Evolutionary conservation across 805 yeast genomes (phyloP).

Genomic region (Metschnikowia chrysomelidarum): DNA sequence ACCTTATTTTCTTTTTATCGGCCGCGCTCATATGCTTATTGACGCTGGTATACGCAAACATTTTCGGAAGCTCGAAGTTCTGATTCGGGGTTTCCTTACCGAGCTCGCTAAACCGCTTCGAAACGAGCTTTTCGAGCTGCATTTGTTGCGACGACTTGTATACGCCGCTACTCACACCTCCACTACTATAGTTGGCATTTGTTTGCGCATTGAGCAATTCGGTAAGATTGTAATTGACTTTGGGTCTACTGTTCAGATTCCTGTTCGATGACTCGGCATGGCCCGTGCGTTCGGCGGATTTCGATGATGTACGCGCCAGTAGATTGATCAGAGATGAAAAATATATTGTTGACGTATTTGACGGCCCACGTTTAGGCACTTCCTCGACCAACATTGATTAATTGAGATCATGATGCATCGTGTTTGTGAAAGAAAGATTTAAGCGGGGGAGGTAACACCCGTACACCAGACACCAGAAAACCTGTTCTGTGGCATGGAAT

Average conservation of each 20-base stretch:
- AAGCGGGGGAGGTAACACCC: constrained; percentile 1
- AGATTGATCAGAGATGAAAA: constrained; percentile 42
- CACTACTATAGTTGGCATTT: constrained; percentile 28
- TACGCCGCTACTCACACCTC: constrained; percentile 29
- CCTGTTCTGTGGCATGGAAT: not conserved
- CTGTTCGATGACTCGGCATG: constrained; percentile 22
- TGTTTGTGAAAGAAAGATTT: not conserved
- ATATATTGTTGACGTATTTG: constrained; percentile 37
- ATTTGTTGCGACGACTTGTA: constrained; percentile 42
- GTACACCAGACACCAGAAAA: constrained; percentile 2
- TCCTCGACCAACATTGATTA: constrained; percentile 45
- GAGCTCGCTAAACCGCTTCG: constrained; percentile 36
- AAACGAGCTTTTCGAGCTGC: constrained; percentile 38
- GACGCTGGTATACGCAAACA: constrained; percentile 34
- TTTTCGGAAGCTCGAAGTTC: constrained; percentile 43
- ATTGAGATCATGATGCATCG: not conserved
- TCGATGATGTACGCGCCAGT: constrained; percentile 34
- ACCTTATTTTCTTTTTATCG: constrained; percentile 23
- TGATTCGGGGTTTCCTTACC: constrained; percentile 29
- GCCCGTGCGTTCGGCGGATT: constrained; percentile 15
- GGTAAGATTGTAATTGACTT: constrained; percentile 44
- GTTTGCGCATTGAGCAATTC: constrained; percentile 43
- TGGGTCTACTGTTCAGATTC: constrained; percentile 35
- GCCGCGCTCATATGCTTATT: constrained; percentile 22
- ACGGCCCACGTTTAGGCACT: constrained; percentile 32